Evolutionary conservation across 2,329 filamentous ascomycete genomes (phyloP), one percentile per base, ranked within the genome.

Genomic region (Penicillium occitanis): DNA sequence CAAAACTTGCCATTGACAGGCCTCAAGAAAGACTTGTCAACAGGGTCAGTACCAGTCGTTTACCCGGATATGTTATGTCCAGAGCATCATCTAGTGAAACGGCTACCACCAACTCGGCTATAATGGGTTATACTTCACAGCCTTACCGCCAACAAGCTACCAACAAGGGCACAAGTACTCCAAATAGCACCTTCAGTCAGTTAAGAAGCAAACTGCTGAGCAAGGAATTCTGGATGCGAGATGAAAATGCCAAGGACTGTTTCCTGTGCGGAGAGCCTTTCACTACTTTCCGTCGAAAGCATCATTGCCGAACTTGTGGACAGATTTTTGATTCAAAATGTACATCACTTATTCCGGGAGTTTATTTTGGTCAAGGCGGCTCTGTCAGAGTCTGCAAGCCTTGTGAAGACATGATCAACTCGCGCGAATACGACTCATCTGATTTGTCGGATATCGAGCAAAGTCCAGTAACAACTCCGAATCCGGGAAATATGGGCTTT

Each of bases 201-300:
- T 90, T 97, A 83, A 88, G 90, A 68, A 91, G 92, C 72, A 93
- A 94, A 73, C 89, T 99, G 7, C 81, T 98, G 55, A 96, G 91
- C 76, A 95, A 93, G 73, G 93, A 98, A 71, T 98, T 97, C 72
- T 98, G 94, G 95, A 99, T 99, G 95, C 91, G 93, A 67, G 95
- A 99, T 75, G 95, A 98, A 74, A 97, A 96, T 69, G 96, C 94
- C 67, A 98, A 96, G 75, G 94, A 97, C 72, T 99, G 95, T 74
- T 99, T 97, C 75, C 87, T 92, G 53, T 99, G 95, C 73, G 92
- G 92, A 53, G 90, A 92, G 66, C 86, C 91, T 1, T 99, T 99
- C 74, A 93, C 92, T 0, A 95, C 94, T 1, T 98, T 98, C 75
- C 87, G 95, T 67, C 88, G 95, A 70, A 99, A 99, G 75, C 95